Percentiles rank a stretch among this genome's conserved stretches.
These are phyloP conservation scores for Colletotrichum cordylinicola DNA, from an alignment of 2,329 filamentous ascomycete genomes.

Conservation along the genomic window DNA sequence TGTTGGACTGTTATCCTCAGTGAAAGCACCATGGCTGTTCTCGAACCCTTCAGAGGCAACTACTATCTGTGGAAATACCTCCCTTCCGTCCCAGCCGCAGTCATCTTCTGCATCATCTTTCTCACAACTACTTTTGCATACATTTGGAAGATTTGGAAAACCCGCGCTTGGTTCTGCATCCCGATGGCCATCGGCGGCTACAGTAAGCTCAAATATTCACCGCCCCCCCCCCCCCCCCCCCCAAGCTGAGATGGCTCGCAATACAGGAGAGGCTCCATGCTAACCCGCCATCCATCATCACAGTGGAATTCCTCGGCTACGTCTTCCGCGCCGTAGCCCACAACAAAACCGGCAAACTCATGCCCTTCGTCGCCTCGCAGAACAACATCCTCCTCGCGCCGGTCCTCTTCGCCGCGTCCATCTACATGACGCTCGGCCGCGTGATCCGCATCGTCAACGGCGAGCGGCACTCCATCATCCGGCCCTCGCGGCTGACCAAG, in stretches of 20 bases:
- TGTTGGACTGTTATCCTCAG: neutral
- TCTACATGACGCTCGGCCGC: conserved; percentile 56
- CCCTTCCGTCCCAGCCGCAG: conserved; percentile 46
- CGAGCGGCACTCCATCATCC: conserved; percentile 37
- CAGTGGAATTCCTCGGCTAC: conserved; percentile 44
- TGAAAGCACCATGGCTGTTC: neutral
- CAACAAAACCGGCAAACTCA: conserved; percentile 26
- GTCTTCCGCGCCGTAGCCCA: conserved; percentile 27
- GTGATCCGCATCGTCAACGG: conserved; percentile 43
- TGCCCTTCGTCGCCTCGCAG: conserved; percentile 35
- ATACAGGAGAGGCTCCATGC: conserved; percentile 21
- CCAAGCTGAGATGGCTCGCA: neutral
- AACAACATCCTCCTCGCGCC: conserved; percentile 38
- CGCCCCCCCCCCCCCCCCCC: too few relatives aligned
- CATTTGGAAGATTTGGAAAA: conserved; percentile 40
- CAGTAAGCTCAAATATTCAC: conserved; percentile 34
- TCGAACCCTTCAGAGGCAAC: conserved; percentile 25
- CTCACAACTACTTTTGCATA: conserved; percentile 30
- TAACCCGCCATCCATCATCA: neutral
- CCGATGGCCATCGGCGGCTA: conserved; percentile 44
- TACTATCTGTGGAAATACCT: conserved; percentile 37
- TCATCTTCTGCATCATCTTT: conserved; percentile 48
- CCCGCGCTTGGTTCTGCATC: conserved; percentile 49
- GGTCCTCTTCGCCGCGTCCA: conserved; percentile 51
- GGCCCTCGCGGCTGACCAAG: conserved; percentile 50